Evolutionary conservation across 2,329 filamentous ascomycete genomes (phyloP), one percentile per base, ranked within the genome.

Genomic region (Leptographium flavum): DNA sequence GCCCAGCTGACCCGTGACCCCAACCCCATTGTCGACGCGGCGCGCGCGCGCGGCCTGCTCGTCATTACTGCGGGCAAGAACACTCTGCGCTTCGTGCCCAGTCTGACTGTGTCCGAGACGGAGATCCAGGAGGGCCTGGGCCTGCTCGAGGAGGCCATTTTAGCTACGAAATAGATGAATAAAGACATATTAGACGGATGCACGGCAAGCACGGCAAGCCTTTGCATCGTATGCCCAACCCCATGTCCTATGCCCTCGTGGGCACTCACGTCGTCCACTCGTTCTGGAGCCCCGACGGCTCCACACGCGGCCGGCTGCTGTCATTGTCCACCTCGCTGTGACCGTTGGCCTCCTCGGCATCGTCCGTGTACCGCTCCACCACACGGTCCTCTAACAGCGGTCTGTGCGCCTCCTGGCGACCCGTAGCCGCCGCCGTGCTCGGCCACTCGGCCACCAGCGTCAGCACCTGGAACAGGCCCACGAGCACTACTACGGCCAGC

Each of bases 11-110:
- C 71, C 7, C 69, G 77, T 52, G 83, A 92, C 58, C 85, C 78
- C 27, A 72, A 73, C 17, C 73, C 71, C 13, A 79, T 98, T 48
- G 71, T 98, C 49, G 87, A 81, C 52, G 88, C 87, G 11, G 87
- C 88, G 17, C 72, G 92, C 49, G 87, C 96, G 67, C 73, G 87
- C 48, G 92, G 92, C 0, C 62, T 98, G 56, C 63, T 98, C 48
- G 71, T 98, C 48, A 95, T 98, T 57, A 95, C 87, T 2, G 90
- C 87, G 25, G 92, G 92, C 1, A 87, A 80, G 27, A 94, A 96
- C 59, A 95, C 88, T 9, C 65, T 98, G 54, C 73, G 92, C 40
- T 94, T 98, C 56, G 87, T 96, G 46, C 92, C 92, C 28, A 83
- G 86, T 49, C 66, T 98, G 57, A 79, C 80, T 6, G 83, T 98